These are phyloP conservation scores for Blepharisma undulans DNA, from an alignment of 169 alveolate species.

Conservation along the genomic window DNA sequence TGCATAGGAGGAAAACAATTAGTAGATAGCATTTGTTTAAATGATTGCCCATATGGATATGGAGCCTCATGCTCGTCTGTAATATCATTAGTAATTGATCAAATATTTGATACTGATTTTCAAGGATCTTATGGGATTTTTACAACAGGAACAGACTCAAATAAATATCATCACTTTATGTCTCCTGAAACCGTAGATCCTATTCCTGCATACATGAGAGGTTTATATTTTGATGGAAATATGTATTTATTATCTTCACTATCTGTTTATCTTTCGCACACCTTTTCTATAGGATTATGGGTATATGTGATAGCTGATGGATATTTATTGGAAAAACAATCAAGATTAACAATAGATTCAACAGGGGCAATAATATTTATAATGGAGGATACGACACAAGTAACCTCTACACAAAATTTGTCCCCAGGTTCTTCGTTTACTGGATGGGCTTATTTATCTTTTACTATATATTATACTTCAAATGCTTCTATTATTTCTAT, in stretches of 20 bases:
- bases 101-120: not conserved
- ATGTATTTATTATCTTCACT: not conserved
- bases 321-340: not conserved
- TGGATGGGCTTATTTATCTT: not conserved
- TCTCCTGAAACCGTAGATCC: not conserved
- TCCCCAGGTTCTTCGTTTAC: not conserved
- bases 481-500: not conserved
- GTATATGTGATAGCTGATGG: not conserved
- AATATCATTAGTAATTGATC: not conserved
- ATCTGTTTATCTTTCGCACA: not conserved
- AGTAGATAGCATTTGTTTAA: not conserved
- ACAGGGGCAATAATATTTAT: not conserved
- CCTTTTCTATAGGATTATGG: not conserved
- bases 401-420: not conserved
- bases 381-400: not conserved
- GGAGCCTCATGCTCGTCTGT: not conserved
- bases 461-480: not conserved
- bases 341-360: not conserved
- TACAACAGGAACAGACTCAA: not conserved
- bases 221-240: constrained; percentile 1
- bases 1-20: not conserved
- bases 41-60: constrained; percentile 20
- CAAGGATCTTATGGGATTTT: not conserved
- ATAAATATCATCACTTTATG: not conserved
- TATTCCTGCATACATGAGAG: not conserved